Base-by-base conservation (phyloP, 495 filamentous ascomycete genomes). In the Cairneyella variabilis region DNA sequence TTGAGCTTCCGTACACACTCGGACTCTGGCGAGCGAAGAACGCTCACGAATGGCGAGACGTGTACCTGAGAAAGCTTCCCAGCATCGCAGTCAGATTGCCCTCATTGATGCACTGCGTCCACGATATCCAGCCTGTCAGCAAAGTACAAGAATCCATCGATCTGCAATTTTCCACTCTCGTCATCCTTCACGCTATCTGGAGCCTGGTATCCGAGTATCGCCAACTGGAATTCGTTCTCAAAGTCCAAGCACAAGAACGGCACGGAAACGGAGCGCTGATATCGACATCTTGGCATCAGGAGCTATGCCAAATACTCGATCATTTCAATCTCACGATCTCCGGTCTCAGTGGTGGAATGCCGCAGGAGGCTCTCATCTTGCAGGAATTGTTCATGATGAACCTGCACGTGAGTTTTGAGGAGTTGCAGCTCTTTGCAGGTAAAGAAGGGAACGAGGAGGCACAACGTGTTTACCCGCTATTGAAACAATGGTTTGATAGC, bases 401-500 rank as follows among this genome's bases (percentile, higher is more conserved):
- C 53, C 65, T 86, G 1, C 69, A 84, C 64, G 75, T 83, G 54
- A 80, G 80, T 0, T 70, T 85, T 0, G 82, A 83, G 38, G 82
- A 85, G 40, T 71, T 85, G 0, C 82, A 87, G 52, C 74, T 82
- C 1, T 83, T 85, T 48, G 77, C 79, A 0, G 80, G 81, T 0
- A 78, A 83, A 30, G 80, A 84, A 48, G 82, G 80, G 48, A 75
- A 81, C 44, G 76, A 83, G 45, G 79, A 83, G 56, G 77, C 80
- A 1, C 70, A 74, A 1, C 64, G 76, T 1, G 74, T 79, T 10
- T 79, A 78, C 38, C 74, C 79, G 8, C 68, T 68, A 0, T 69
- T 83, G 0, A 69, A 76, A 30, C 64, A 75, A 27, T 85, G 83
- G 82, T 74, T 77, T 1, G 62, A 66, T 0, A 74, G 64, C 14